phyloP scores from a whole-genome alignment of 768 basidiomycete species.

The Termitomyces sp. region DNA sequence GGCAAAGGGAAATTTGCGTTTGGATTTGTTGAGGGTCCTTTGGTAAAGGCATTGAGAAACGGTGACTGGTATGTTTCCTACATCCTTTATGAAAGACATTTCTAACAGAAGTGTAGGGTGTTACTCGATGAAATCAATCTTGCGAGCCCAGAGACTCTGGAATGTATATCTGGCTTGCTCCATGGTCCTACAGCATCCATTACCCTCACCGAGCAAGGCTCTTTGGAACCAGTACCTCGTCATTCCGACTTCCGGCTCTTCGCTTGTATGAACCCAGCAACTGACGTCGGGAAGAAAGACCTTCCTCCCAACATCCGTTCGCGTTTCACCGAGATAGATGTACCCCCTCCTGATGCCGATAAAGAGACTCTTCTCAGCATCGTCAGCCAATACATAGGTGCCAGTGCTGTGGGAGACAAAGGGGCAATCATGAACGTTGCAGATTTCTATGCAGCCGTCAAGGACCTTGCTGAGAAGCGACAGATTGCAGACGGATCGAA shows the following conservation, averaged over 20 bases:
- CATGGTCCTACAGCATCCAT: conserved; percentile 85
- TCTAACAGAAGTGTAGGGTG: conserved; percentile 48
- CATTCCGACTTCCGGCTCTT: conserved; percentile 96
- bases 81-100: background rate
- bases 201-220: conserved; percentile 89
- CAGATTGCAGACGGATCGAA: conserved; percentile 92
- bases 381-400: conserved; percentile 84
- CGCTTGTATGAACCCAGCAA: conserved; percentile 99
- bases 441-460: conserved; percentile 83
- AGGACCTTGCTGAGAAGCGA: conserved; percentile 64
- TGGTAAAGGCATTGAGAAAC: conserved; percentile 82
- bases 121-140: conserved; percentile 96
- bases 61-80: conserved; percentile 77
- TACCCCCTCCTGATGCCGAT: conserved; percentile 90
- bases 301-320: conserved; percentile 86
- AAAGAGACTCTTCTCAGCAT: conserved; percentile 85
- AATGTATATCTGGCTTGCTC: conserved; percentile 85
- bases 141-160: conserved; percentile 89
- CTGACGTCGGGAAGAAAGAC: conserved; percentile 97
- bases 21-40: conserved; percentile 90
- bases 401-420: conserved; percentile 77
- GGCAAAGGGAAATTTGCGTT: conserved; percentile 90
- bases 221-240: conserved; percentile 81
- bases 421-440: conserved; percentile 85
- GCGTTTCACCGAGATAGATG: conserved; percentile 93